These are phyloP conservation scores for Dendryphion nanum DNA, from an alignment of 2,329 filamentous ascomycete species.

Conservation along the genomic window DNA sequence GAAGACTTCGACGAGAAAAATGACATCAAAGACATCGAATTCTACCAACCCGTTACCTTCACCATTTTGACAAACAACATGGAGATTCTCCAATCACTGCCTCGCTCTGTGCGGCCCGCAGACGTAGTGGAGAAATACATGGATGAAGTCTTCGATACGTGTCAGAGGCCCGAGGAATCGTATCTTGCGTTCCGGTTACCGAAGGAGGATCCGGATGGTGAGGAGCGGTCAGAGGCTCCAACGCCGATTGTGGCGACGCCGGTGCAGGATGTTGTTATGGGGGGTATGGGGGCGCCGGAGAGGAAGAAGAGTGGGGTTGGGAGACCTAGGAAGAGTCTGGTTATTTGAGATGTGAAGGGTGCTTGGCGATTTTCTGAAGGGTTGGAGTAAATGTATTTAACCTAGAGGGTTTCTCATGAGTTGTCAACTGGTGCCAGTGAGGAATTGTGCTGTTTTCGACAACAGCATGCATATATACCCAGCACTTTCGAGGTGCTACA, in stretches of 20 bases:
- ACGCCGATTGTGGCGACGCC: constrained; percentile 12
- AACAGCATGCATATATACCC: too few species aligned
- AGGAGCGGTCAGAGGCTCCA: constrained; percentile 6
- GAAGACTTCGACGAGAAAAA: constrained; percentile 46
- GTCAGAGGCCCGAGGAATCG: constrained; percentile 3
- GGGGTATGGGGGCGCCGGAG: constrained; percentile 6
- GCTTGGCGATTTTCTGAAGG: too few species aligned
- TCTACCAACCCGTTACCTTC: constrained; percentile 72
- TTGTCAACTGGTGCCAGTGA: too few species aligned
- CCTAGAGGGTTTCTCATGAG: too few species aligned
- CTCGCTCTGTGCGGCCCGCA: constrained; percentile 52
- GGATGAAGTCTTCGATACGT: constrained; percentile 50
- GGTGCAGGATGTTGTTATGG: constrained; percentile 14
- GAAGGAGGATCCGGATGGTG: constrained; percentile 25
- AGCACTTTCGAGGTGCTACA: too few species aligned
- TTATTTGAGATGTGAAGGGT: too few species aligned
- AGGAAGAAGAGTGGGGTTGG: constrained; percentile 23
- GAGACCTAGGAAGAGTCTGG: constrained; percentile 25
- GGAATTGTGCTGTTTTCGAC: too few species aligned
- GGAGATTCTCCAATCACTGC: constrained; percentile 54
- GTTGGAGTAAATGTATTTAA: too few species aligned
- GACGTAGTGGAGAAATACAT: constrained; percentile 40
- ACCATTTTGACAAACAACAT: constrained; percentile 54
- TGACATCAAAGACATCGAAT: constrained; percentile 39
- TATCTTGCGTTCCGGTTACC: constrained; percentile 53